Percentiles rank a stretch among this genome's conserved stretches.
phyloP scores from a whole-genome alignment of 192 early-diverging fungal genomes.

The Coemansia sp. region DNA sequence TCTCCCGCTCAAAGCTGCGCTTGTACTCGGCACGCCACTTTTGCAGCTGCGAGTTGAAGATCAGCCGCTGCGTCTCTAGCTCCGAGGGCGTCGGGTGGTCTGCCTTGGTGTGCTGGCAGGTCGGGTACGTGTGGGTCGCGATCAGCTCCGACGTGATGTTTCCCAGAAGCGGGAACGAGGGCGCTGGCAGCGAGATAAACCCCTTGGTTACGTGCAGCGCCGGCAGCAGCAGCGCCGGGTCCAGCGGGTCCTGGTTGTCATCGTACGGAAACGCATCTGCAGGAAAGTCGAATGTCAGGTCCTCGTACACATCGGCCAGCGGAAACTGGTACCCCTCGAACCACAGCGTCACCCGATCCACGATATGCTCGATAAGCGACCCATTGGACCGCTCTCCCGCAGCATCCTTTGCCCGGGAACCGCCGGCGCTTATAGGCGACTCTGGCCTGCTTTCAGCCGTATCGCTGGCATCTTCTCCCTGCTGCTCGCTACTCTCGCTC shows the following conservation, averaged over 20 bases:
- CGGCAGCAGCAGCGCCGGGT: slow-evolving; percentile 65
- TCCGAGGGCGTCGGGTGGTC: slow-evolving; percentile 65
- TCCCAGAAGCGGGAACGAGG: slow-evolving; percentile 64
- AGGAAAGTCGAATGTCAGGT: slow-evolving; percentile 53
- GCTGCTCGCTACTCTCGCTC: slow-evolving; percentile 1
- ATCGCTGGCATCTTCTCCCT: slow-evolving; percentile 1
- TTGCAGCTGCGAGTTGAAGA: slow-evolving; percentile 65
- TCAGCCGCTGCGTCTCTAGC: slow-evolving; percentile 64
- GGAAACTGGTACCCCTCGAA: slow-evolving; percentile 55
- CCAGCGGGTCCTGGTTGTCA: slow-evolving; percentile 59
- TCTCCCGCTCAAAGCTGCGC: slow-evolving; percentile 58
- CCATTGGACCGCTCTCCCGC: slow-evolving; percentile 2
- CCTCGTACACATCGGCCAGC: slow-evolving; percentile 53
- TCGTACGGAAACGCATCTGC: slow-evolving; percentile 53
- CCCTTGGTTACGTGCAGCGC: slow-evolving; percentile 65
- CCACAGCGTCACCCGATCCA: slow-evolving; percentile 47
- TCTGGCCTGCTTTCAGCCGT: slow-evolving; percentile 19
- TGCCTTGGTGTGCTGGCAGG: slow-evolving; percentile 67
- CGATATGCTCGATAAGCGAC: slow-evolving; percentile 36
- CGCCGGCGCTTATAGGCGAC: slow-evolving; percentile 26
- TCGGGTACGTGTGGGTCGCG: slow-evolving; percentile 67
- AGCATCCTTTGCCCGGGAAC: slow-evolving; percentile 21
- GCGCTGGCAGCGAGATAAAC: slow-evolving; percentile 60
- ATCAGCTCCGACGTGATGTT: slow-evolving; percentile 66
- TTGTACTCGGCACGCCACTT: slow-evolving; percentile 57